A percentile compares a stretch with the other conserved stretches of the same genome.
phyloP scores from a whole-genome alignment of 139 green algal genomes.

The Chlamydomonas asymmetrica region DNA sequence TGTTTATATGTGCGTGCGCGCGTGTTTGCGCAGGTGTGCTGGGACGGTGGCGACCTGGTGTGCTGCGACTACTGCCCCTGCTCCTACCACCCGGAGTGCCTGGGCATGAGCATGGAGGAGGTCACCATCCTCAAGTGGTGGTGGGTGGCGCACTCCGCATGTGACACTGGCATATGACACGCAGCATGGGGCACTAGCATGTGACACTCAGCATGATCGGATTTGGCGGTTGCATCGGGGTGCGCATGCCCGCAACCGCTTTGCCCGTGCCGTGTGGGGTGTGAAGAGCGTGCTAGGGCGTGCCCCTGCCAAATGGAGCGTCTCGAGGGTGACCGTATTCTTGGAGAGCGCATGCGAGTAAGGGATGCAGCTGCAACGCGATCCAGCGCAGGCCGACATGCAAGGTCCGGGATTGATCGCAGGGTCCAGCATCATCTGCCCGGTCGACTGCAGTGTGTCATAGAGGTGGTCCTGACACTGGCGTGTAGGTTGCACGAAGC shows the following conservation, averaged over 20 bases:
- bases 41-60: constrained; percentile 70
- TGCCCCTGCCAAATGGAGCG: too few relatives aligned
- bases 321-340: too few relatives aligned
- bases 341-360: too few relatives aligned
- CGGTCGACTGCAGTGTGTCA: not conserved
- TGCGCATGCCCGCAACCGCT: not conserved
- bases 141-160: constrained; percentile 1
- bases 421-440: not conserved
- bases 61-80: constrained; percentile 68
- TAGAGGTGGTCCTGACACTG: not conserved
- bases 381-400: too few relatives aligned
- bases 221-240: too few relatives aligned
- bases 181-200: not conserved
- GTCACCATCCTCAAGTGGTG: constrained; percentile 6
- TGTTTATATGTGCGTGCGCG: not conserved
- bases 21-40: constrained; percentile 59
- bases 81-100: constrained; percentile 61
- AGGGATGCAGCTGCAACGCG: too few relatives aligned
- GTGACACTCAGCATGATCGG: too few relatives aligned
- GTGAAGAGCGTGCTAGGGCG: too few relatives aligned
- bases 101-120: constrained; percentile 41
- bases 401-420: not conserved
- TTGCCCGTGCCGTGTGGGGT: not conserved
- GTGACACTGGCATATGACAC: not conserved
- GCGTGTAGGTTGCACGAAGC: not conserved